Percentiles rank a stretch among this genome's conserved stretches.
phyloP scores from a whole-genome alignment of 495 filamentous ascomycete species.

The Neurospora tetraspora region DNA sequence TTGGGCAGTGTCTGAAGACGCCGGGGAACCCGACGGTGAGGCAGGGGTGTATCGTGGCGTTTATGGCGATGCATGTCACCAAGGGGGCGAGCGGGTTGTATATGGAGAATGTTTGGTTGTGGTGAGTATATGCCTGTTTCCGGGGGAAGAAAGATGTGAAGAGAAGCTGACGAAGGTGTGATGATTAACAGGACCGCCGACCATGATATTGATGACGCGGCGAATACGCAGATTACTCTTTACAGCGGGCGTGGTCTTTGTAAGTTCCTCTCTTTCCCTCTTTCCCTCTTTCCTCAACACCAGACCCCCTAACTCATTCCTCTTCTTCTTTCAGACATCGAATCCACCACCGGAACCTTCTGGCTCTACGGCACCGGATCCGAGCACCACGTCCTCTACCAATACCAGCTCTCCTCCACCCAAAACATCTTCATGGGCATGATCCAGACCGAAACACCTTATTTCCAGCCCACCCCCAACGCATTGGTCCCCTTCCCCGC shows the following conservation, averaged over 20 bases:
- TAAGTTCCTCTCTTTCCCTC: slow-evolving; percentile 9
- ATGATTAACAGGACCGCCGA: slow-evolving; percentile 52
- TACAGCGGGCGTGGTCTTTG: slow-evolving; percentile 58
- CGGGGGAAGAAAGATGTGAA: neutral
- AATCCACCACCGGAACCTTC: slow-evolving; percentile 42
- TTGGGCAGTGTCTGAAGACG: slow-evolving; percentile 57
- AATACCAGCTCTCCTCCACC: slow-evolving; percentile 68
- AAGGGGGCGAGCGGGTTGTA: slow-evolving; percentile 53
- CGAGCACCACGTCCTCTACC: slow-evolving; percentile 71
- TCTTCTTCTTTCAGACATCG: slow-evolving; percentile 25
- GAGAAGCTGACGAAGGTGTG: neutral
- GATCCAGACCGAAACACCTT: slow-evolving; percentile 76
- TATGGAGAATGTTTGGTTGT: slow-evolving; percentile 87
- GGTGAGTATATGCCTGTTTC: slow-evolving; percentile 15
- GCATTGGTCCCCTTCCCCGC: slow-evolving; percentile 48
- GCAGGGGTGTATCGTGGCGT: slow-evolving; percentile 55
- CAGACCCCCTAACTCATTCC: neutral
- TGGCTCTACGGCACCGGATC: slow-evolving; percentile 61
- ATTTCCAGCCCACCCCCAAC: slow-evolving; percentile 55
- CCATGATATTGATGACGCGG: slow-evolving; percentile 70
- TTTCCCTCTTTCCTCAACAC: neutral
- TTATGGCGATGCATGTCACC: slow-evolving; percentile 75
- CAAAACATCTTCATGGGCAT: slow-evolving; percentile 62
- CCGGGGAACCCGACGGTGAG: slow-evolving; percentile 44
- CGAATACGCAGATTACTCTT: slow-evolving; percentile 57